Conservation (phyloP, 2,329 filamentous ascomycete genomes). For the Ophiostoma novo-ulmi region DNA sequence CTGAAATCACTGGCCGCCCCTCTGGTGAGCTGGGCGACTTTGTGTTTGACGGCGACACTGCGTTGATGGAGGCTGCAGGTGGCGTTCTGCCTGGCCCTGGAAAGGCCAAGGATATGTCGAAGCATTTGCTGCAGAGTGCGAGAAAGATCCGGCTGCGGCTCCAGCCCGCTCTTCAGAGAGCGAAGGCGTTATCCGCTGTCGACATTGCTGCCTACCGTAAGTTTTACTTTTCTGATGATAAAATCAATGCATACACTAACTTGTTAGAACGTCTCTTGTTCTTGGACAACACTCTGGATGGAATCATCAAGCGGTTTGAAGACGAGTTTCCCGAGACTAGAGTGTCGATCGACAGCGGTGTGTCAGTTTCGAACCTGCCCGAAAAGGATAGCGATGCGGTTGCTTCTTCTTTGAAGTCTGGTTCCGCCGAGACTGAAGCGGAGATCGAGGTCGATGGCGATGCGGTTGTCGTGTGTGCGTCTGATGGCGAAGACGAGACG, state of each 20-base stretch:
- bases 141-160: constrained; percentile 80
- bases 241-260: background rate
- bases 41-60: constrained; percentile 48
- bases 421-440: constrained; percentile 14
- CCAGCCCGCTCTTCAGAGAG: constrained; percentile 76
- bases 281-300: constrained; percentile 79
- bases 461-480: constrained; percentile 37
- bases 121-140: constrained; percentile 78
- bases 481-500: constrained; percentile 48
- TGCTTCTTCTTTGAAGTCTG: constrained; percentile 13
- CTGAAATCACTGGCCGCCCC: constrained; percentile 40
- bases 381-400: constrained; percentile 22
- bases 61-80: constrained; percentile 27
- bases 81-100: constrained; percentile 39
- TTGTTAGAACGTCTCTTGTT: constrained; percentile 68
- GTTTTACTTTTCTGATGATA: constrained; percentile 32
- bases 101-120: constrained; percentile 88
- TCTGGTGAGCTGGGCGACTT: constrained; percentile 40
- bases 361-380: constrained; percentile 30
- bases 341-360: constrained; percentile 35
- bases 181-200: constrained; percentile 61
- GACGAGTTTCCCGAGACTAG: constrained; percentile 92
- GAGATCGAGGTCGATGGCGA: constrained; percentile 17
- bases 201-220: constrained; percentile 69
- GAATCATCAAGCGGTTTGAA: constrained; percentile 93